Evolutionary conservation across 768 basidiomycete genomes (phyloP).

Genomic region (Phylloporus rhodoxanthus): DNA sequence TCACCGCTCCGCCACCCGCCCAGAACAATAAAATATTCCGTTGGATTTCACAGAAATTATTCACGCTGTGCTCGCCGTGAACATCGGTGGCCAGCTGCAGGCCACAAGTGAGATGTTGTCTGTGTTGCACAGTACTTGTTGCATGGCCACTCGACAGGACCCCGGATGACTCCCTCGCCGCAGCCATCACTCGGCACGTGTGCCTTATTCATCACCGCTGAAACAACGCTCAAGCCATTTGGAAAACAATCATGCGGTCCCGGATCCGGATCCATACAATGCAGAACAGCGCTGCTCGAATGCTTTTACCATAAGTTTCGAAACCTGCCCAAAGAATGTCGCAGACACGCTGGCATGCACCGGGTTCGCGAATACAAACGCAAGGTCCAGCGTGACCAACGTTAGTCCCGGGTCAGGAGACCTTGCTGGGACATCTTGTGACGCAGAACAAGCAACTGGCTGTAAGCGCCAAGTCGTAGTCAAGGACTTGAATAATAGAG

Average conservation of each 20-base stretch:
- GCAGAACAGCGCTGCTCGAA: conserved; percentile 81
- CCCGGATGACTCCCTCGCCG: background rate
- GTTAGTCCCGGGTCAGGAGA: conserved; percentile 45
- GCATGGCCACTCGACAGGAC: background rate
- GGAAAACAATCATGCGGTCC: conserved; percentile 5
- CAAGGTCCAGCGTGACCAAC: conserved; percentile 76
- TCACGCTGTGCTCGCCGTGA: background rate
- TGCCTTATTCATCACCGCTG: background rate
- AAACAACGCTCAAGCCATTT: background rate
- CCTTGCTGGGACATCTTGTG: background rate
- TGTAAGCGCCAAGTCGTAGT: conserved; percentile 72
- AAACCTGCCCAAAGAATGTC: conserved; percentile 81
- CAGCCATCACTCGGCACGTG: background rate
- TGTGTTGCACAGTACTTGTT: too few species aligned
- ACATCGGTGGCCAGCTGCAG: background rate
- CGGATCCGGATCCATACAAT: conserved; percentile 55
- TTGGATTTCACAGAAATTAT: background rate
- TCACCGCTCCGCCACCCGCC: conserved; percentile 17
- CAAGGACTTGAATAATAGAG: conserved; percentile 68
- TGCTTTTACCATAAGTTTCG: conserved; percentile 83
- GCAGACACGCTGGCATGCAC: conserved; percentile 78
- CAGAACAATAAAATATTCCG: background rate
- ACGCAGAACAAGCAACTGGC: conserved; percentile 37
- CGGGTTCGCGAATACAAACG: conserved; percentile 83
- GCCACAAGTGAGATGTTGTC: too few species aligned